Evolutionary conservation across 2,329 filamentous ascomycete genomes (phyloP), one percentile per base, ranked within the genome.

Genomic region (Coniochaeta prunicola): DNA sequence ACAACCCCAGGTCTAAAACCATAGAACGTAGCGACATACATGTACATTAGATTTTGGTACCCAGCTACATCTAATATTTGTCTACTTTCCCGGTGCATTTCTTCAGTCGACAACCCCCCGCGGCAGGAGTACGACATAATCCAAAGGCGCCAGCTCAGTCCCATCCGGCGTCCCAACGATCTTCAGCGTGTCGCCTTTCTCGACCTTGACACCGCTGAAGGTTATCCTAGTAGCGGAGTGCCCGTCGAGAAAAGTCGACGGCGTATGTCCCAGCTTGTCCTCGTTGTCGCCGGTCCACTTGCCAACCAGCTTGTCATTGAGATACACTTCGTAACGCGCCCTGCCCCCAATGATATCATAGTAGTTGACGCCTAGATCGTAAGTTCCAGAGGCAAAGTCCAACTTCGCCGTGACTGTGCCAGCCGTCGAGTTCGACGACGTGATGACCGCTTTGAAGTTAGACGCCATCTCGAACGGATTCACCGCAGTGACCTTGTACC

Each of bases 351-450:
- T 76, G 8, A 86, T 60, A 65, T 90, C 85, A 63, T 80, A 89
- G 66, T 89, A 90, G 60, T 87, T 87, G 8, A 90, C 77, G 0
- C 81, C 85, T 2, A 90, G 60, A 63, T 87, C 79, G 62, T 89
- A 90, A 5, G 65, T 78, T 0, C 85, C 85, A 0, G 75, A 73
- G 1, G 75, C 69, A 57, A 81, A 81, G 0, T 72, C 64, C 1
- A 87, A 66, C 17, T 64, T 75, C 0, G 79, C 73, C 2, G 69
- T 70, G 0, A 78, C 84, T 0, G 75, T 80, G 4, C 80, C 83
- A 0, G 70, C 66, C 1, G 79, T 84, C 3, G 67, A 71, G 64
- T 84, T 86, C 10, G 75, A 73, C 1, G 68, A 69, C 0, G 83
- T 86, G 50, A 87, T 79, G 55, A 88, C 80, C 9, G 80, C 80